phyloP scores from a whole-genome alignment of 1,139 yeast genomes.

The Kodamaea arcana region DNA sequence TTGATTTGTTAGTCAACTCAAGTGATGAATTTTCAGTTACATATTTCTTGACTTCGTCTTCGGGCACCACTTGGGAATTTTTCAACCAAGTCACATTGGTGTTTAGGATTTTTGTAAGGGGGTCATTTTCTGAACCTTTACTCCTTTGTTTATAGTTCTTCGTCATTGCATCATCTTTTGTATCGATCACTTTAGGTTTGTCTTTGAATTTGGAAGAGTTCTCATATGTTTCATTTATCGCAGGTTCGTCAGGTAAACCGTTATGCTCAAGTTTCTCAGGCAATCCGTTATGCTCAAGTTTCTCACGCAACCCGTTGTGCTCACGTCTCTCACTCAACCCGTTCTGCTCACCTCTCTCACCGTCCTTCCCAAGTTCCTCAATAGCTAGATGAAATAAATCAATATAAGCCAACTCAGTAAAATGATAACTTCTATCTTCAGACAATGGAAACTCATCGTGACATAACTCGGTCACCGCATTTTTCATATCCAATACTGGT shows the following conservation, averaged over 20 bases:
- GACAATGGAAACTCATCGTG: slow-evolving; percentile 4
- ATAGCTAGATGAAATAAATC: slow-evolving; percentile 32
- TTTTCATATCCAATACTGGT: slow-evolving; percentile 16
- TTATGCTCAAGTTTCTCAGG: too few relatives aligned
- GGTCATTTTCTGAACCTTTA: slow-evolving; percentile 1
- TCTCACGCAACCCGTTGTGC: too few relatives aligned
- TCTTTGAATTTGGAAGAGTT: too few relatives aligned
- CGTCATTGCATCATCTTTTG: too few relatives aligned
- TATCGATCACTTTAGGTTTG: too few relatives aligned
- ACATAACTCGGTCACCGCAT: slow-evolving; percentile 12
- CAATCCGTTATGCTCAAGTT: too few relatives aligned
- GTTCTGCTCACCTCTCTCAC: not conserved
- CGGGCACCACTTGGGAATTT: slow-evolving; percentile 1
- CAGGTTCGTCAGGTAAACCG: too few relatives aligned
- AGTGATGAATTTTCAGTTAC: not conserved
- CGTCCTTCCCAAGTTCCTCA: slow-evolving; percentile 8
- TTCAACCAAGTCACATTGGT: not conserved
- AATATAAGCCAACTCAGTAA: slow-evolving; percentile 23
- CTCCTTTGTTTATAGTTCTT: too few relatives aligned
- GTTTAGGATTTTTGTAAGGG: slow-evolving; percentile 2
- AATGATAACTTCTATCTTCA: slow-evolving; percentile 23
- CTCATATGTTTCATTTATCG: too few relatives aligned
- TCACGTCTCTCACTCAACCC: not conserved
- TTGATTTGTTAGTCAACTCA: not conserved
- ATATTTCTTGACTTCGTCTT: slow-evolving; percentile 3